Evolutionary conservation across 1,139 yeast species (phyloP).

Genomic region (Blastobotrys elegans): DNA sequence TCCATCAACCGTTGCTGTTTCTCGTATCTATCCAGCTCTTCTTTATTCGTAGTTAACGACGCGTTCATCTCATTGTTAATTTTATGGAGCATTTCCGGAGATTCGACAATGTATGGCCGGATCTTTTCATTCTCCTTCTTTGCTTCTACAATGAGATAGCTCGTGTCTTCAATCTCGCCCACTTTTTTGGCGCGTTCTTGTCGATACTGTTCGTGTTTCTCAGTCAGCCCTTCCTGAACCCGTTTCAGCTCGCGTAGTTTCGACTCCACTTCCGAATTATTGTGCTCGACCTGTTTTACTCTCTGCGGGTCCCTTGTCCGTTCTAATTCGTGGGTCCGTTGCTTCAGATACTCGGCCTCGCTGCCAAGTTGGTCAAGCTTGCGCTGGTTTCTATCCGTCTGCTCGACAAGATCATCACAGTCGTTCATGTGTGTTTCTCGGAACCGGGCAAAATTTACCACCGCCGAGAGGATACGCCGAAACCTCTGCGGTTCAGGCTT

Average conservation of each 20-base stretch:
- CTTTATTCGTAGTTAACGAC: conserved; percentile 44
- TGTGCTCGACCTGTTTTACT: conserved; percentile 47
- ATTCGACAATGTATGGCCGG: conserved; percentile 55
- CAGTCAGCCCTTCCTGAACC: conserved; percentile 57
- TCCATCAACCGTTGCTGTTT: conserved; percentile 47
- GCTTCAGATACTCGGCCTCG: conserved; percentile 42
- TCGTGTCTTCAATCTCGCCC: conserved; percentile 51
- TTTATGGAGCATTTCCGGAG: conserved; percentile 52
- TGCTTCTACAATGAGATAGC: conserved; percentile 49
- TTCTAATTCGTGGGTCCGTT: conserved; percentile 29
- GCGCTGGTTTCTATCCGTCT: conserved; percentile 49
- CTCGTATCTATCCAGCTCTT: conserved; percentile 43
- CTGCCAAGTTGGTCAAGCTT: conserved; percentile 39
- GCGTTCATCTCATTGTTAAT: conserved; percentile 52
- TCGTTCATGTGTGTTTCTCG: conserved; percentile 72
- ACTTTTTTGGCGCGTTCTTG: conserved; percentile 55
- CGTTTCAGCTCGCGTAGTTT: conserved; percentile 60
- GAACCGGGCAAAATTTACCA: conserved; percentile 79
- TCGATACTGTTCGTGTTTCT: conserved; percentile 65
- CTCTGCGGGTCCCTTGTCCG: conserved; percentile 29
- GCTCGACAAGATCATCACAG: conserved; percentile 55
- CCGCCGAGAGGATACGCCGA: conserved; percentile 68
- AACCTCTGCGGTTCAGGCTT: conserved; percentile 68
- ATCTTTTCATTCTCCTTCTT: conserved; percentile 57
- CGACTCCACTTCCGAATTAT: conserved; percentile 55